These are phyloP conservation scores for Colletotrichum sidae DNA, from an alignment of 2,329 filamentous ascomycete genomes.

Conservation along the genomic window DNA sequence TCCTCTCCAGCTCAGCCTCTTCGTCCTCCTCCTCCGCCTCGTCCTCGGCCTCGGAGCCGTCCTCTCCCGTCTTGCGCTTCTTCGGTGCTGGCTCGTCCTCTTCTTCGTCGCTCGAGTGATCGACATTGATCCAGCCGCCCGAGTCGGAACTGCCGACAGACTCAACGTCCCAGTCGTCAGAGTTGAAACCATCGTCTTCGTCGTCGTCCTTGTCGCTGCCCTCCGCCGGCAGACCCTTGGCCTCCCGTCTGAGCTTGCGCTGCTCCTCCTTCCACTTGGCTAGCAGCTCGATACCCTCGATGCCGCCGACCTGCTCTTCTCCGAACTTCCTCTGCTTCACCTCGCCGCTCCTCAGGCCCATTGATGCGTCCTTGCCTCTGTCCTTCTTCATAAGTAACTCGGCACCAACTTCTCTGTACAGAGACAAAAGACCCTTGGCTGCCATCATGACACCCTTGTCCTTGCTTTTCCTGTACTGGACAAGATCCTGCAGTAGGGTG, in stretches of 20 bases:
- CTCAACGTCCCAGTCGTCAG: constrained; percentile 70
- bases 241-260: constrained; percentile 76
- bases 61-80: constrained; percentile 50
- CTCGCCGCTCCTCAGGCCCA: constrained; percentile 82
- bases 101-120: constrained; percentile 84
- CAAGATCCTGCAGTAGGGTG: constrained; percentile 93
- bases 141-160: constrained; percentile 75
- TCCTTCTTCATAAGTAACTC: constrained; percentile 91
- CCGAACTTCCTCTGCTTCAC: constrained; percentile 83
- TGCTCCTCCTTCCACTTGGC: constrained; percentile 96
- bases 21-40: constrained; percentile 57
- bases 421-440: constrained; percentile 87
- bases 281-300: constrained; percentile 91
- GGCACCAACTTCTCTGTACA: constrained; percentile 92
- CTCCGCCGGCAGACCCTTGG: constrained; percentile 74
- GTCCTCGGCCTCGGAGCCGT: constrained; percentile 39
- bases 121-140: constrained; percentile 94
- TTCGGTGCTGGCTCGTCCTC: constrained; percentile 70
- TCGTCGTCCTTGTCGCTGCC: constrained; percentile 72
- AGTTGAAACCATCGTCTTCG: constrained; percentile 68
- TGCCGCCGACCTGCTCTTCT: constrained; percentile 81
- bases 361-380: constrained; percentile 89
- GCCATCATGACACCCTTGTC: constrained; percentile 99
- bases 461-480: constrained; percentile 96
- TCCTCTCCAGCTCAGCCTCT: constrained; percentile 58